Conservation (phyloP, 257 asterid species). For the Ocimum tenuiflorum region DNA sequence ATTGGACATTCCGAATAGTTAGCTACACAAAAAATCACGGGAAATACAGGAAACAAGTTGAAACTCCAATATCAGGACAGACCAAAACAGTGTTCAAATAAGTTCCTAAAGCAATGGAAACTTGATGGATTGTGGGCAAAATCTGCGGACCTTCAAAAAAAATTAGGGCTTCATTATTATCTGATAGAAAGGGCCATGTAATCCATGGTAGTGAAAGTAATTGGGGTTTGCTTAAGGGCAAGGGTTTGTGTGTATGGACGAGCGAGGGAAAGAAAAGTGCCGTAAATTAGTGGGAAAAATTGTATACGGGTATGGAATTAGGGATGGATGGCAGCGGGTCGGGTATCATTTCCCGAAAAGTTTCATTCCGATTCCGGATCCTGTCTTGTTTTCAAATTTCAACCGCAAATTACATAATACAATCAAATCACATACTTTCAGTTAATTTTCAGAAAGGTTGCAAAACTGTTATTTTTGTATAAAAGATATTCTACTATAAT, state of each 20-base stretch:
- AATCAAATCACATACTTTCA: too few relatives aligned
- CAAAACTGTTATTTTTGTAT: too few relatives aligned
- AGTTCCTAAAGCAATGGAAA: neutral
- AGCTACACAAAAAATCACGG: neutral
- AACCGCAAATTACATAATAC: too few relatives aligned
- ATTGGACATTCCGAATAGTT: neutral
- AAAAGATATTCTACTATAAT: too few relatives aligned
- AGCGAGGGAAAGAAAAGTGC: too few relatives aligned
- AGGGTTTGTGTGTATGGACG: neutral
- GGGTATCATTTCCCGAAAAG: too few relatives aligned
- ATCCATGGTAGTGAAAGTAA: constrained; percentile 17
- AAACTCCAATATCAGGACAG: neutral
- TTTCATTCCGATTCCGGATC: too few relatives aligned
- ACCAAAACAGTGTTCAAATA: neutral
- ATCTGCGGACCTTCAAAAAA: constrained; percentile 13
- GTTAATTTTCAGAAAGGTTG: too few relatives aligned
- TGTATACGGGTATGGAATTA: too few relatives aligned
- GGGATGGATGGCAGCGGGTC: too few relatives aligned
- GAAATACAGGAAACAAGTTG: neutral
- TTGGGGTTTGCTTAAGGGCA: constrained; percentile 13
- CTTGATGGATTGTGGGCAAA: neutral
- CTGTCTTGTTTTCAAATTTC: too few relatives aligned
- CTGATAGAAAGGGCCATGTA: neutral
- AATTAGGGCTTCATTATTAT: neutral
- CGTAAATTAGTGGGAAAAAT: too few relatives aligned